A percentile compares a stretch with the other conserved stretches of the same genome.
Conservation (phyloP, 805 yeast species). For the Maudiozyma saulgeensis region DNA sequence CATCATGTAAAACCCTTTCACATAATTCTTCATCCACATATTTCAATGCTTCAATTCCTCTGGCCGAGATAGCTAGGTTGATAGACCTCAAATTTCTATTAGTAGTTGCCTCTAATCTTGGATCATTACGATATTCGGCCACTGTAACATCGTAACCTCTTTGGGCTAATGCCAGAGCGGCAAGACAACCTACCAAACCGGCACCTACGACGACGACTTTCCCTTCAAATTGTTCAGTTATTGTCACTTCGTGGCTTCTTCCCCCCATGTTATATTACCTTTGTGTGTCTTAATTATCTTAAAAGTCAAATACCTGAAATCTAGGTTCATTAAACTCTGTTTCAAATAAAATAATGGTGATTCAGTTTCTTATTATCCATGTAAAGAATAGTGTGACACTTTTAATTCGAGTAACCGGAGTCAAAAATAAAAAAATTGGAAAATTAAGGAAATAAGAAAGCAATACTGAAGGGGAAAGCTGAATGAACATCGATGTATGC, state of each 20-base stretch:
- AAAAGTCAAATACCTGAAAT: too few species aligned
- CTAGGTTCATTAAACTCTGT: too few species aligned
- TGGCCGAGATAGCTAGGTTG: conserved; percentile 76
- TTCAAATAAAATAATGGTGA: too few species aligned
- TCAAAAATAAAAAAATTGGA: too few species aligned
- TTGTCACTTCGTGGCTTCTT: neutral
- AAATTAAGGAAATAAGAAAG: too few species aligned
- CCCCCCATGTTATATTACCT: neutral
- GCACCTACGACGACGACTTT: conserved; percentile 68
- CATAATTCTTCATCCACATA: conserved; percentile 54
- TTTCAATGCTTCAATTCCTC: conserved; percentile 67
- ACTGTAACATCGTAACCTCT: conserved; percentile 65
- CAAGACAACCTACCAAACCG: conserved; percentile 79
- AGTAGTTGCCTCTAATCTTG: conserved; percentile 33
- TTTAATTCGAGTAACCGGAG: too few species aligned
- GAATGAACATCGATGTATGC: too few species aligned
- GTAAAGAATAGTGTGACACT: too few species aligned
- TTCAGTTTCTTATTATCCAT: too few species aligned
- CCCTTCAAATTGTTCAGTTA: neutral
- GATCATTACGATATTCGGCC: conserved; percentile 66
- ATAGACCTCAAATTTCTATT: conserved; percentile 52
- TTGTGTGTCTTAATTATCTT: neutral
- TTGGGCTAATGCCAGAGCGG: conserved; percentile 70
- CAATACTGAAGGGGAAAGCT: too few species aligned
- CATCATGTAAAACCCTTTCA: conserved; percentile 41